These are phyloP conservation scores for Solanum bulbocastanum DNA, from an alignment of 257 asterid genomes.

Conservation along the genomic window DNA sequence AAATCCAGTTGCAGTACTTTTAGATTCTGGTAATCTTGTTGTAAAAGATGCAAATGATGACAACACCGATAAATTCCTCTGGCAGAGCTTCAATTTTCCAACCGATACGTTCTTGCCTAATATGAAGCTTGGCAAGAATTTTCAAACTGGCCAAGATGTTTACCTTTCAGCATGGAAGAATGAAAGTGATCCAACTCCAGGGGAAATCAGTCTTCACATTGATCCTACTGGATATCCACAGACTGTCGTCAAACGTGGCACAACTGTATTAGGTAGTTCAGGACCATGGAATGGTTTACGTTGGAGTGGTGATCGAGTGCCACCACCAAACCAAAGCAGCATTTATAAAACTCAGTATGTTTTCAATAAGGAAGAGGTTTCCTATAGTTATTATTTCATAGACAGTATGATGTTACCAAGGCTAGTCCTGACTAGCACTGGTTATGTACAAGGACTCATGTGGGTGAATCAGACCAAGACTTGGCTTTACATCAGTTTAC, in stretches of 20 bases:
- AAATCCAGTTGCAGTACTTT: constrained; percentile 12
- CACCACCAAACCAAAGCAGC: background rate
- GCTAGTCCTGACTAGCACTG: background rate
- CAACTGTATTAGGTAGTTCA: background rate
- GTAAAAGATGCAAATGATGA: constrained; percentile 16
- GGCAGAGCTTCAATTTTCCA: constrained; percentile 27
- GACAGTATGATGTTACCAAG: constrained; percentile 14
- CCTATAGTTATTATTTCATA: background rate
- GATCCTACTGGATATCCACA: constrained; percentile 39
- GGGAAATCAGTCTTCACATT: constrained; percentile 8
- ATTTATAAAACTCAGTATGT: background rate
- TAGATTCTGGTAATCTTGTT: constrained; percentile 30
- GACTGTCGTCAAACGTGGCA: background rate
- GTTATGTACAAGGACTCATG: constrained; percentile 1
- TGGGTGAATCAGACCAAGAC: constrained; percentile 10
- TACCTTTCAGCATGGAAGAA: constrained; percentile 26
- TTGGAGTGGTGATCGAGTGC: constrained; percentile 17
- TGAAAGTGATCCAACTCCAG: constrained; percentile 25
- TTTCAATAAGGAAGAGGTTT: background rate
- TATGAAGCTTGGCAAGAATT: constrained; percentile 22
- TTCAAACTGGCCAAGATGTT: constrained; percentile 8
- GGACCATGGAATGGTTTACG: constrained; percentile 53
- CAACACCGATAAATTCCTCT: constrained; percentile 4
- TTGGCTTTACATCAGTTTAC: constrained; percentile 9
- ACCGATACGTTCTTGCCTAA: constrained; percentile 16